Conservation (phyloP, 148 eudicot species). For the Hydrangea macrophylla region DNA sequence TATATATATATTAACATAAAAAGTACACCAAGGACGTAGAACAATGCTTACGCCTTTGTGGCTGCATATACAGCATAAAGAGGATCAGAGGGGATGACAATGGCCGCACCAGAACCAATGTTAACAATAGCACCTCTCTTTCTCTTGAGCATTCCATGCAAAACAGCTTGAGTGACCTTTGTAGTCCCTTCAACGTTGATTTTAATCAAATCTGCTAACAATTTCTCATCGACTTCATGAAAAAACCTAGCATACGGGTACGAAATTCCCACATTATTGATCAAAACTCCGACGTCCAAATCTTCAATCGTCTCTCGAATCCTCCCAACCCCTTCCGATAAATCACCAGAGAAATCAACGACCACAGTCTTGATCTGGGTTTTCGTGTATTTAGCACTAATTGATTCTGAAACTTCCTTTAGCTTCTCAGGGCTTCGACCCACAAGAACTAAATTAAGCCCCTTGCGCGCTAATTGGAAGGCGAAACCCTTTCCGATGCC, state of each 20-base stretch:
- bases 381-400: constrained; percentile 38
- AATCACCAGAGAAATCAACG: constrained; percentile 61
- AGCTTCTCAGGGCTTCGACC: constrained; percentile 81
- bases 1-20: neutral
- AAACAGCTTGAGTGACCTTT: constrained; percentile 65
- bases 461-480: constrained; percentile 72
- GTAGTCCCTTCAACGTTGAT: constrained; percentile 58
- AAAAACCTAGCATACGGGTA: constrained; percentile 56
- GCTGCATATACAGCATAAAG: constrained; percentile 67
- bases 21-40: neutral
- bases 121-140: constrained; percentile 69
- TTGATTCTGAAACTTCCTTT: constrained; percentile 53
- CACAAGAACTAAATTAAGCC: constrained; percentile 68
- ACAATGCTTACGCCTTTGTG: constrained; percentile 61
- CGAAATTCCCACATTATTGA: constrained; percentile 68
- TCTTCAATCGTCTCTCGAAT: constrained; percentile 47
- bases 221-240: constrained; percentile 52
- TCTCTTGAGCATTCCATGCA: constrained; percentile 64
- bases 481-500: constrained; percentile 93
- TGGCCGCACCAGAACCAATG: constrained; percentile 68
- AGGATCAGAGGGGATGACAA: constrained; percentile 73
- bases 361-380: constrained; percentile 55
- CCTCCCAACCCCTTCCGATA: constrained; percentile 35
- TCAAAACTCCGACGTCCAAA: constrained; percentile 66
- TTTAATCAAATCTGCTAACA: constrained; percentile 43